Evolutionary conservation across 345 rosid genomes (phyloP), one percentile per base, ranked within the genome.

Genomic region (Schrenkiella parvula): DNA sequence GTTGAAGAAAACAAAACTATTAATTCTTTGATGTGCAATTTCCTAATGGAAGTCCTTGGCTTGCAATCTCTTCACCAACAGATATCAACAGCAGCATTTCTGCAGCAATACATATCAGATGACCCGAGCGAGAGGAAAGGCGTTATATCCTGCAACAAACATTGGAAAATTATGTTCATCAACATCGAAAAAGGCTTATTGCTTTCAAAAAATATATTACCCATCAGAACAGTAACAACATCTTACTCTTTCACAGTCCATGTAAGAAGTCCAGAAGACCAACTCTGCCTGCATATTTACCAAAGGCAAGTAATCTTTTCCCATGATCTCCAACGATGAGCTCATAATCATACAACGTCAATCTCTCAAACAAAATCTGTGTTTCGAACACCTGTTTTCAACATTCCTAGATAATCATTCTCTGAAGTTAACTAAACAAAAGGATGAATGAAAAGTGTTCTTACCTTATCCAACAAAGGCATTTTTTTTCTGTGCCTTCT

Each of bases 221-320:
- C 8, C 14, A 31, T 38, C 66, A 60, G 51, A 69, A 52, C n/a
- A 42, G 19, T 46, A 13, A 62, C 23, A 50, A 26, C 23, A 72
- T 56, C 87, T 51, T 88, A 93, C 97, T 68, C 79, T 82, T 87
- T 81, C 98, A 97, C 19, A 93, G 69, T 38, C 95, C 97, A 9
- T 66, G 80, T 69, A 93, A 84, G 78, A 89, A 89, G 70, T 93
- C 98, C 64, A 93, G 72, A 7, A 89, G 80, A 43, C 96, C 96
- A 21, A 97, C 98, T 90, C 91, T 86, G 50, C 98, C 97, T 69
- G 97, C 98, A 77, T 68, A 93, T 80, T 72, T 88, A 53, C 97
- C 98, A 74, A 93, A 93, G 5, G 98, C 96, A 52, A 93, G 82
- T 52, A 89, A 64, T 76, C 96, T 74, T 66, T 69, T 88, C 44